Base-by-base conservation (phyloP, 495 filamentous ascomycete genomes). In the Penicillium cosmopolitanum region DNA sequence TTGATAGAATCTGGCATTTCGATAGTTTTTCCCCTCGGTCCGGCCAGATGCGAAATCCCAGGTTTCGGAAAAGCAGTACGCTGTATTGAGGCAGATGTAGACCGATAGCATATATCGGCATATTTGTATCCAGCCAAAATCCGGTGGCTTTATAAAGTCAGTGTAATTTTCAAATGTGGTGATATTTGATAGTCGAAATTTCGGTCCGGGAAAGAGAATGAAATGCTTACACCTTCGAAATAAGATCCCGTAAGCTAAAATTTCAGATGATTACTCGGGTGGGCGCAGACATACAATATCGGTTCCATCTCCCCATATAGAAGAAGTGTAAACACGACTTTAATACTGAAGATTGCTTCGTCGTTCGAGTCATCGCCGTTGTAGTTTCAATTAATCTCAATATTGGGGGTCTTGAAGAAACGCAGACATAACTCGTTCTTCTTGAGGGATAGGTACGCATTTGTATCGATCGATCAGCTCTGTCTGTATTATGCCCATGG, bases 251-350 rank as follows among this genome's bases (percentile, higher is more conserved):
- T 5, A 19, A 18, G 16, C 42, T 65, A 70, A 4, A 33, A 0
- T 16, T 23, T 15, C n/a, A 56, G 51, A 25, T 46, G 40, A 7
- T 63, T 47, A 5, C 54, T 46, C 4, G 62, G 65, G 44, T 63
- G 58, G 4, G 52, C 56, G 36, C 67, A 67, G 23, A 50, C 28
- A 8, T 59, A 58, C 4, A 70, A 47, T 33, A 70, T 58, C 1
- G 65, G 35, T 5, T 65, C 61, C 61, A 70, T 70, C 48, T 70
- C 62, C 5, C 65, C 65, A 18, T 65, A 54, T 4, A 70, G 16
- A 16, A 70, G 16, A 2, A 70, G 53, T 5, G 67, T 67, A 16
- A 64, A 62, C 13, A 67, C 59, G 5, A 70, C 6, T 52, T 67
- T 44, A 13, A 67, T 21, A 31, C 65, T 67, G 18, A 57, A 67